Conservation (phyloP, 2,329 filamentous ascomycete species). For the Coniosporium tulheliwenetii region DNA sequence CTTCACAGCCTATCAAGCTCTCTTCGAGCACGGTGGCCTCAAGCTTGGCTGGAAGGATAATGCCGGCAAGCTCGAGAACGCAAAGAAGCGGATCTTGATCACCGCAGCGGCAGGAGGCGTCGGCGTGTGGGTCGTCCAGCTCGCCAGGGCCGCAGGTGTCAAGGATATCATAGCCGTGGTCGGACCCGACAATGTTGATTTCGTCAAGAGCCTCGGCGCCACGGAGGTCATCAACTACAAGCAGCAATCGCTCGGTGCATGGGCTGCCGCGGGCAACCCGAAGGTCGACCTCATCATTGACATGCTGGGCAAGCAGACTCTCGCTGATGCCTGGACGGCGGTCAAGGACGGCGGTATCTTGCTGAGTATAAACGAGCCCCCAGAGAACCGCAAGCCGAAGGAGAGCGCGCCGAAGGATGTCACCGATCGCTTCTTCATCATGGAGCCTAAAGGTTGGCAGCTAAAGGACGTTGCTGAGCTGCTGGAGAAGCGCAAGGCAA, state of each 20-base stretch:
- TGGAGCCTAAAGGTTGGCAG: slow-evolving; percentile 1
- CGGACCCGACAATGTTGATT: slow-evolving; percentile 13
- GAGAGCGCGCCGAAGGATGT: neutral
- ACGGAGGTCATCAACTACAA: slow-evolving; percentile 23
- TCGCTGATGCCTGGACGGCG: neutral
- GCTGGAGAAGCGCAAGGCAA: neutral
- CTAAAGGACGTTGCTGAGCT: neutral
- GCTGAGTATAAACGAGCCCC: neutral
- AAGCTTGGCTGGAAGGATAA: neutral
- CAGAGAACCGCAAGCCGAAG: neutral
- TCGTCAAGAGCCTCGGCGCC: slow-evolving; percentile 18
- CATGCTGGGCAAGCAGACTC: neutral
- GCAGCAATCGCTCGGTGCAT: slow-evolving; percentile 1
- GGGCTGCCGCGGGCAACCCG: neutral
- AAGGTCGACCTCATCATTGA: neutral
- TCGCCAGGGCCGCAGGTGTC: slow-evolving; percentile 20
- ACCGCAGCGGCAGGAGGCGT: slow-evolving; percentile 25
- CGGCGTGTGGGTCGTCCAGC: slow-evolving; percentile 24
- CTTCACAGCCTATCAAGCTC: slow-evolving; percentile 24
- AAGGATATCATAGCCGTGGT: slow-evolving; percentile 20
- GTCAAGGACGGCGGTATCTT: neutral
- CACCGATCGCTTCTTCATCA: neutral
- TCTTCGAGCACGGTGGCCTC: slow-evolving; percentile 14
- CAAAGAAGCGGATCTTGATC: slow-evolving; percentile 18
- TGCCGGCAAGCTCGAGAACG: slow-evolving; percentile 1